Conservation (phyloP, 2,329 filamentous ascomycete species). For the Botrytis fabae region DNA sequence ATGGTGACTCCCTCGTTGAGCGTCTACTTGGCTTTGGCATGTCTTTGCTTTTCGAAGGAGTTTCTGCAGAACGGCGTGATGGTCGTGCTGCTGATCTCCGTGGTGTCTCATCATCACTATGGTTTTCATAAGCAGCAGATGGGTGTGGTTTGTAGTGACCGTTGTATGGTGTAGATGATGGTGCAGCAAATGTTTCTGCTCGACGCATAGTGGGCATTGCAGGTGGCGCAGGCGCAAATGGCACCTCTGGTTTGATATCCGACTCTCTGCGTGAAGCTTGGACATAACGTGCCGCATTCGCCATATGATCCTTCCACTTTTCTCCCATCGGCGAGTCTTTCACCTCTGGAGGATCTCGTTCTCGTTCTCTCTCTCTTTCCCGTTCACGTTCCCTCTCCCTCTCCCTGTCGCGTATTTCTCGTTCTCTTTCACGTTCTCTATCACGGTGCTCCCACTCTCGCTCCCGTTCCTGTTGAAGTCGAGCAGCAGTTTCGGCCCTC, state of each 20-base stretch:
- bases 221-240: constrained; percentile 19
- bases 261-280: constrained; percentile 35
- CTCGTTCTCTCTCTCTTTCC: neutral
- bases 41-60: constrained; percentile 30
- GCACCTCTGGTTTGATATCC: constrained; percentile 18
- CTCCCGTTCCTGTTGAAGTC: constrained; percentile 23
- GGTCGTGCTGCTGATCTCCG: constrained; percentile 36
- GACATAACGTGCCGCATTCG: constrained; percentile 38
- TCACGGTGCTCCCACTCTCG: constrained; percentile 18
- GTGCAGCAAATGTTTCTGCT: constrained; percentile 37
- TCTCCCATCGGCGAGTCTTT: constrained; percentile 28
- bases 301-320: constrained; percentile 36
- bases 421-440: neutral
- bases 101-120: constrained; percentile 38
- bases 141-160: constrained; percentile 32
- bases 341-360: constrained; percentile 10
- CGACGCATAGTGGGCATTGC: constrained; percentile 33
- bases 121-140: constrained; percentile 22
- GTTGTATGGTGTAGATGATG: constrained; percentile 30
- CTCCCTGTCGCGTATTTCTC: neutral
- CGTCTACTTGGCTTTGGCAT: constrained; percentile 24
- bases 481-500: constrained; percentile 21
- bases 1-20: constrained; percentile 23
- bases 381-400: neutral
- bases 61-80: constrained; percentile 34